A percentile compares a stretch with the other conserved stretches of the same genome.
Evolutionary conservation across 1,284 basidiomycete species (phyloP).

Genomic region (Rhodotorula sp.): DNA sequence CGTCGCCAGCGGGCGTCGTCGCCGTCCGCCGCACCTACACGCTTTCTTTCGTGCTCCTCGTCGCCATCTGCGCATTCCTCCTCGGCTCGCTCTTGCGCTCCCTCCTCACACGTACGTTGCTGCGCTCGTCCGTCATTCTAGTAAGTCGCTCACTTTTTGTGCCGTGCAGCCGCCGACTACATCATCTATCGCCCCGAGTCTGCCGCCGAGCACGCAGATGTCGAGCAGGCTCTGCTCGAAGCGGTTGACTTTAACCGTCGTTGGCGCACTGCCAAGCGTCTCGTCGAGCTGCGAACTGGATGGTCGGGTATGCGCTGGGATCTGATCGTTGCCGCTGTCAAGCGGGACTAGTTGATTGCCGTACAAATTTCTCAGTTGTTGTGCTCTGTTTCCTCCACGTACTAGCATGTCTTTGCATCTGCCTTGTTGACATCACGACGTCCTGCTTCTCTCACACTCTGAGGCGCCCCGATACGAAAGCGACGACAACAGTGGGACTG

Average conservation of each 20-base stretch:
- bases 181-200: conserved; percentile 35
- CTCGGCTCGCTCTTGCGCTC: conserved; percentile 86
- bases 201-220: conserved; percentile 11
- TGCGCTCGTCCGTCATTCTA: conserved; percentile 58
- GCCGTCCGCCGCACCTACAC: conserved; percentile 41
- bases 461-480: background rate
- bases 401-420: background rate
- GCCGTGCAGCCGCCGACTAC: conserved; percentile 36
- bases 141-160: background rate
- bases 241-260: conserved; percentile 42
- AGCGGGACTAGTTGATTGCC: conserved; percentile 55
- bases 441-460: background rate
- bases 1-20: conserved; percentile 6
- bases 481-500: background rate
- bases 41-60: conserved; percentile 63
- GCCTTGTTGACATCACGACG: background rate
- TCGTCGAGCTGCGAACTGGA: conserved; percentile 28
- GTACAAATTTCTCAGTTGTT: no score
- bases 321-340: conserved; percentile 40
- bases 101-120: conserved; percentile 65
- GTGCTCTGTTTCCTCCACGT: background rate
- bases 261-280: conserved; percentile 38
- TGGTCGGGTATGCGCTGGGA: conserved; percentile 29
- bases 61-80: conserved; percentile 83
- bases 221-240: conserved; percentile 42